Evolutionary conservation across 2,329 filamentous ascomycete species (phyloP).

Genomic region (Paecilomyces fulvus): DNA sequence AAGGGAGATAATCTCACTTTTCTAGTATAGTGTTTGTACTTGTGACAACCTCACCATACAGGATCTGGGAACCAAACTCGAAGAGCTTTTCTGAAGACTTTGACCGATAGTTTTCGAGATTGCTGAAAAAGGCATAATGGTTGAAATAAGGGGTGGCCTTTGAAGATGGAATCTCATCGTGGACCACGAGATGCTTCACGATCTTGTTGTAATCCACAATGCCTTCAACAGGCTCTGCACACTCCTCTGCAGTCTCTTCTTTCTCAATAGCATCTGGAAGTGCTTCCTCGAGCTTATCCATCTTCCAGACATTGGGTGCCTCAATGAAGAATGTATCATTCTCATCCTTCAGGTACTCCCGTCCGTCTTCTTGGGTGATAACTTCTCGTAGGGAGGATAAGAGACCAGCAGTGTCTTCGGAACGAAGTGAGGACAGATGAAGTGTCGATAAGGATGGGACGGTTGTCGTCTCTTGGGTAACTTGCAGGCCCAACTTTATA

Average conservation of each 20-base stretch:
- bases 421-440: conserved; percentile 66
- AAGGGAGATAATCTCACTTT: conserved; percentile 47
- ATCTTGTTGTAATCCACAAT: conserved; percentile 67
- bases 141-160: conserved; percentile 81
- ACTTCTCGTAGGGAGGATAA: conserved; percentile 55
- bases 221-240: conserved; percentile 41
- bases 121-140: conserved; percentile 67
- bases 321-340: conserved; percentile 76
- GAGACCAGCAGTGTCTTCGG: conserved; percentile 60
- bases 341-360: conserved; percentile 69
- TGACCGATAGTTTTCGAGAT: conserved; percentile 58
- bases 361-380: conserved; percentile 55
- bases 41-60: conserved; percentile 88
- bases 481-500: conserved; percentile 69
- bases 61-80: conserved; percentile 65
- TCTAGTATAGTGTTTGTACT: conserved; percentile 91
- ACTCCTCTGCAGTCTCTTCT: conserved; percentile 20
- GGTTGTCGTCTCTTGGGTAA: conserved; percentile 59
- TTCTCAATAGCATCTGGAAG: conserved; percentile 37
- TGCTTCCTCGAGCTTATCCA: conserved; percentile 47
- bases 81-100: conserved; percentile 47
- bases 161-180: conserved; percentile 60
- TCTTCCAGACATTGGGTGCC: conserved; percentile 54
- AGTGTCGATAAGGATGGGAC: conserved; percentile 74
- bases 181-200: conserved; percentile 64